Evolutionary conservation across 306 rosid species (phyloP), one percentile per base, ranked within the genome.

Genomic region (Malus asiatica): DNA sequence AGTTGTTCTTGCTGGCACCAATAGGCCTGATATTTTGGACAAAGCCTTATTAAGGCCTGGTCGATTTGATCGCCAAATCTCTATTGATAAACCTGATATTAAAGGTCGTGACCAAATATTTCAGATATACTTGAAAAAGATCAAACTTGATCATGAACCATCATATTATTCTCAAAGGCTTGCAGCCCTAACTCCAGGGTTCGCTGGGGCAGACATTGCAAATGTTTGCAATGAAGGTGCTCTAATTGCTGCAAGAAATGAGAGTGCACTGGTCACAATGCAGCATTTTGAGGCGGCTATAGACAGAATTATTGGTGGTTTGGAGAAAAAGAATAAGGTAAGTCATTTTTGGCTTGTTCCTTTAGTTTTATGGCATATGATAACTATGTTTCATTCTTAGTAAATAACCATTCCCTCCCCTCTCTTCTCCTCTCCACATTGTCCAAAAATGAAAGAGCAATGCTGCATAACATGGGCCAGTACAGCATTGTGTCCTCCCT

Each of bases 181-280:
- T 70, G 97, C 98, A 45, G 97, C 98, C 59, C 89, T 92, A 48
- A 95, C 97, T n/a, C 98, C 98, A 46, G 98, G 98, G 73, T 92
- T 95, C 89, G 97, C 97, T 32, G 98, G 98, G 75, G 98, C 98
- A n/a, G 98, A 92, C 87, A 95, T 95, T 84, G 97, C 98, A 59
- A 95, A 95, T 87, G 97, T 95, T 40, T 92, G 97, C 81, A 95
- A 95, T 38, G 98, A 95, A 87, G 98, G 93, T 83, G 98, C 98
- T 53, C 80, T 95, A 64, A 89, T 95, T 86, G 98, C 98, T 80
- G 98, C 98, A 29, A 92, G 98, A 76, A 16, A 25, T 76, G 97
- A 90, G 63, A 74, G 83, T 79, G 40, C 83, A 32, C 80, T 77
- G 80, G 90, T 95, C 76, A 87, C 88, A 53, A 89, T 95, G 97